Evolutionary conservation across 2,329 filamentous ascomycete species (phyloP), one percentile per base, ranked within the genome.

Genomic region (Clarireedia monteithiana): DNA sequence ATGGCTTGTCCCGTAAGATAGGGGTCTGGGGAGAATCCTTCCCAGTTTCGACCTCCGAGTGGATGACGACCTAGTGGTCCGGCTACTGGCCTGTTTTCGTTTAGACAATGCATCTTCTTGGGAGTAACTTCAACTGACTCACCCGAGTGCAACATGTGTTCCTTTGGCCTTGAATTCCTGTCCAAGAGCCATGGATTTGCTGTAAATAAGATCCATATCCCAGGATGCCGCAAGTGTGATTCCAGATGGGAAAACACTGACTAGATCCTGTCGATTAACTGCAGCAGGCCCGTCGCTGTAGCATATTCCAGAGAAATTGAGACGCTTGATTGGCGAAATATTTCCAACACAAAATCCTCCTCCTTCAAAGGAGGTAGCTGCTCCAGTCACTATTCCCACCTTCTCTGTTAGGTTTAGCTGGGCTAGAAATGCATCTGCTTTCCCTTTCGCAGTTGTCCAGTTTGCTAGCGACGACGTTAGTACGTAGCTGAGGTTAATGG

Each of bases 131-230:
- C 17, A 24, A 12, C 7, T 2, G 17, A 17, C 57, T 30, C 55
- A 62, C 2, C 74, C 90, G 5, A 95, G 77, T 55, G 86, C 79
- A 12, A 94, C 78, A 67, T 95, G 88, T 26, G 89, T 81, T 47
- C 90, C 90, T 70, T 95, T 95, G 40, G 72, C 81, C 60, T 77
- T 81, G 68, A 89, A 88, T 69, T 95, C 90, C 55, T 77, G 74
- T 1, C 85, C 90, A 84, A 95, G 89, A 49, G 85, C 85, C 49
- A 79, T 72, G 30, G 84, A 89, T 49, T 89, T 81, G 50, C 77
- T 73, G 64, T 82, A 83, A 55, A 88, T 82, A 46, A 94, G 77
- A 12, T 80, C 74, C 57, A 83, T 84, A 70, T 92, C 88, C 87
- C 89, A 96, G 53, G 83, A 83, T 2, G 86, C 85, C 6, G 85